Evolutionary conservation across 2,329 filamentous ascomycete species (phyloP).

Genomic region (Nigrograna mackinnonii): DNA sequence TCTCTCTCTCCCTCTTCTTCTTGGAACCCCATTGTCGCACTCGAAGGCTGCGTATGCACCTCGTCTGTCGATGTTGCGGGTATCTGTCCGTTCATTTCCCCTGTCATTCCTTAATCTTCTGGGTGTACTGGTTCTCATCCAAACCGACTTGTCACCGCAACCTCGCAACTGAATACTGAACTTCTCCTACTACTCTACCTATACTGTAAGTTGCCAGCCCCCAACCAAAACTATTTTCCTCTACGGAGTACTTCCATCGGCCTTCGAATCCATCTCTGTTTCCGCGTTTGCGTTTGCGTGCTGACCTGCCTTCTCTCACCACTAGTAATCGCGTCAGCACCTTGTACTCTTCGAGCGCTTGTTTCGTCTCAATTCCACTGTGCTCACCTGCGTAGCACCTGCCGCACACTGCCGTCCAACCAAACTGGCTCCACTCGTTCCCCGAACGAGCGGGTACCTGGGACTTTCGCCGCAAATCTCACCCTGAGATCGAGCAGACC

Average conservation of each 20-base stretch:
- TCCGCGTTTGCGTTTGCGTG: slow-evolving; percentile 19
- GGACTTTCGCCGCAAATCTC: slow-evolving; percentile 22
- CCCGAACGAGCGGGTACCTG: slow-evolving; percentile 22
- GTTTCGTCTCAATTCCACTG: slow-evolving; percentile 41
- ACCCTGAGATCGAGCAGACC: slow-evolving; percentile 21
- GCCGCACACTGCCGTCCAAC: slow-evolving; percentile 23
- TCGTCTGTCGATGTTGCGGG: slow-evolving; percentile 30
- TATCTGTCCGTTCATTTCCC: slow-evolving; percentile 42
- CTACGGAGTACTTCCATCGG: no score
- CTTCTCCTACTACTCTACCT: slow-evolving; percentile 2
- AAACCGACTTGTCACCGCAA: slow-evolving; percentile 13
- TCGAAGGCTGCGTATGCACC: slow-evolving; percentile 23
- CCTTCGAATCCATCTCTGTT: no score
- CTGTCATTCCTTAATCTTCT: slow-evolving; percentile 40
- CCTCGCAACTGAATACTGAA: neutral
- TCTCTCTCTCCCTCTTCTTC: slow-evolving; percentile 8
- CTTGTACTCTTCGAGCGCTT: slow-evolving; percentile 40
- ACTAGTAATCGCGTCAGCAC: slow-evolving; percentile 35
- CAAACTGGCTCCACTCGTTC: slow-evolving; percentile 14
- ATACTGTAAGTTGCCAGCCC: slow-evolving; percentile 33
- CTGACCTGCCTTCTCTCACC: slow-evolving; percentile 28
- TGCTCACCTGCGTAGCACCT: slow-evolving; percentile 33
- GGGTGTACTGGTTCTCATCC: slow-evolving; percentile 42
- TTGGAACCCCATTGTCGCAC: slow-evolving; percentile 38
- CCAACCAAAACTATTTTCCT: no score